These are phyloP conservation scores for Lachnellula cervina DNA, from an alignment of 2,329 filamentous ascomycete genomes.

Conservation along the genomic window DNA sequence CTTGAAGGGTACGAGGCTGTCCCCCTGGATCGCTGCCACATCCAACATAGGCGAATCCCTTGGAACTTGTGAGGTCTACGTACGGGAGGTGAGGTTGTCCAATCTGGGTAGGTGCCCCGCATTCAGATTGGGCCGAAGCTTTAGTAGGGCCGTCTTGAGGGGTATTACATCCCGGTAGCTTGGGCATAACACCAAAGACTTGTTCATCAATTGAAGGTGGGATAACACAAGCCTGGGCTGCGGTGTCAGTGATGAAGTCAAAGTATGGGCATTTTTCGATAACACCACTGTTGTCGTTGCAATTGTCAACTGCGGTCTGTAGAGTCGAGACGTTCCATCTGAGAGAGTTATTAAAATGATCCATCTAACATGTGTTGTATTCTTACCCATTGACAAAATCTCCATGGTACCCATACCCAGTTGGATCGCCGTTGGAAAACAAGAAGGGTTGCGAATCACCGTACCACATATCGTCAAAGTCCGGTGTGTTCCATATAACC, in stretches of 20 bases:
- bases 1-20: slow-evolving; percentile 41
- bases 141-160: slow-evolving; percentile 22
- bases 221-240: slow-evolving; percentile 48
- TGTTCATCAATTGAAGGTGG: slow-evolving; percentile 40
- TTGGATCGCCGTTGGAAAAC: slow-evolving; percentile 45
- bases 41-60: slow-evolving; percentile 54
- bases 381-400: slow-evolving; percentile 52
- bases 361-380: too few species aligned
- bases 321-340: slow-evolving; percentile 44
- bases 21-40: slow-evolving; percentile 50
- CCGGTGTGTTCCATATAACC: slow-evolving; percentile 45
- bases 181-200: slow-evolving; percentile 40
- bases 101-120: slow-evolving; percentile 44
- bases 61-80: slow-evolving; percentile 40
- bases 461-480: slow-evolving; percentile 45
- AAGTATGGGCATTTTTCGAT: slow-evolving; percentile 41
- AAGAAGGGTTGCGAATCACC: slow-evolving; percentile 46
- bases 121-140: slow-evolving; percentile 34
- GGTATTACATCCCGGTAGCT: slow-evolving; percentile 52
- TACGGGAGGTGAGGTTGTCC: slow-evolving; percentile 42
- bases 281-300: slow-evolving; percentile 40
- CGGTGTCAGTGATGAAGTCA: slow-evolving; percentile 48
- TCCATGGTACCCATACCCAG: slow-evolving; percentile 51
- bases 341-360: slow-evolving; percentile 22
- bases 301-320: slow-evolving; percentile 45